These are phyloP conservation scores for Jasminum sambac DNA, from an alignment of 257 asterid genomes.

Conservation along the genomic window DNA sequence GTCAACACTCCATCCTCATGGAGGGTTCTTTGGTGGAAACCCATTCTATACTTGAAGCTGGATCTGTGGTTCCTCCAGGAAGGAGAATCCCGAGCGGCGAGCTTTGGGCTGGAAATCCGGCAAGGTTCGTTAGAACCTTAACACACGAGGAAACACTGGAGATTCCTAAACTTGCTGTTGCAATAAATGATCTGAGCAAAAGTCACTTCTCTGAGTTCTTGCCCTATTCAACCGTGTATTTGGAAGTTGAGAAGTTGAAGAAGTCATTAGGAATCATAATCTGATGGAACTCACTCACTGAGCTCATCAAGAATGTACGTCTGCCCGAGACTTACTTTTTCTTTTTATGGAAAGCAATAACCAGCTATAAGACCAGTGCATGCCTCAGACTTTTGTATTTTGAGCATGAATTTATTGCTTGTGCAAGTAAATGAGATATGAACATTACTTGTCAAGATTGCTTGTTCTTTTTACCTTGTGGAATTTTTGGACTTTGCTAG, in stretches of 20 bases:
- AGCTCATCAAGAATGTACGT: background rate
- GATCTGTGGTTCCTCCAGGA: slow-evolving; percentile 93
- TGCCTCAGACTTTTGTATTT: background rate
- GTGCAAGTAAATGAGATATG: background rate
- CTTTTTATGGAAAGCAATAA: background rate
- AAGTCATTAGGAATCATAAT: slow-evolving; percentile 68
- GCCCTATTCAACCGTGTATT: slow-evolving; percentile 84
- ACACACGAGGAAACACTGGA: slow-evolving; percentile 85
- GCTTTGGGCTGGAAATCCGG: slow-evolving; percentile 98
- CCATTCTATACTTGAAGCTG: slow-evolving; percentile 92
- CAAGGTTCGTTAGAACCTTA: slow-evolving; percentile 78
- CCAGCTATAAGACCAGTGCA: background rate
- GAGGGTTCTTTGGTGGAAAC: slow-evolving; percentile 93
- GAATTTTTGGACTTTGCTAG: too few relatives aligned
- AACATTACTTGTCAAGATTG: slow-evolving; percentile 11
- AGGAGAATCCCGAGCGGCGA: slow-evolving; percentile 94
- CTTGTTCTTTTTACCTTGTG: too few relatives aligned
- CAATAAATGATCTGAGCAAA: slow-evolving; percentile 73
- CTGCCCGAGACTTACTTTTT: background rate
- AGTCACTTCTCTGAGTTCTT: slow-evolving; percentile 74
- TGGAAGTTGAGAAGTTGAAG: slow-evolving; percentile 97
- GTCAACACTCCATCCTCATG: slow-evolving; percentile 91
- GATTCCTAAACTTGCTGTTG: slow-evolving; percentile 88
- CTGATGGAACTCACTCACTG: slow-evolving; percentile 29
- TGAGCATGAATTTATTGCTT: background rate